A percentile compares a stretch with the other conserved stretches of the same genome.
These are phyloP conservation scores for Fusarium dimerum DNA, from an alignment of 2,329 filamentous ascomycete species.

Conservation along the genomic window DNA sequence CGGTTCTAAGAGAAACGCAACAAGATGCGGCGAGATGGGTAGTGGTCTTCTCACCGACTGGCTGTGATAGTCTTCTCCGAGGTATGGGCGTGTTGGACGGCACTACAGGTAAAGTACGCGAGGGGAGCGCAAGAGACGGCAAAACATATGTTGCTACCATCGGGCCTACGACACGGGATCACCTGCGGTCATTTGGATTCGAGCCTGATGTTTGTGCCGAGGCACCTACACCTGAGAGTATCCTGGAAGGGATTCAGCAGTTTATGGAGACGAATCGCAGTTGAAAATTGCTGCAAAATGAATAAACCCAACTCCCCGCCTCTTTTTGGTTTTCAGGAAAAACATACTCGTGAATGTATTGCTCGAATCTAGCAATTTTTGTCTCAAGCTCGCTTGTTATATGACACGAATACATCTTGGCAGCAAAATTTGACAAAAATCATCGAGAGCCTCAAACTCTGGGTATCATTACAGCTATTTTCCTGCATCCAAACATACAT, in stretches of 20 bases:
- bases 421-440: constrained; percentile 7
- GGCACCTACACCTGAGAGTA: constrained; percentile 78
- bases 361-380: neutral
- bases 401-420: too few relatives aligned
- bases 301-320: constrained; percentile 1
- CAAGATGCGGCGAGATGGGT: constrained; percentile 61
- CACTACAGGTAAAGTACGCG: constrained; percentile 41
- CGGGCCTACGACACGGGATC: constrained; percentile 85
- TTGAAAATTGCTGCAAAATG: constrained; percentile 3
- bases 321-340: neutral
- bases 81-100: constrained; percentile 54
- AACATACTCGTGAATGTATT: neutral
- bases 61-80: constrained; percentile 61
- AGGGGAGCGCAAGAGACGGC: constrained; percentile 30
- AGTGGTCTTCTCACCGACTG: constrained; percentile 71
- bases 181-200: constrained; percentile 67
- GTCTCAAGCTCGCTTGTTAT: too few relatives aligned
- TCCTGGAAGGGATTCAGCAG: constrained; percentile 66
- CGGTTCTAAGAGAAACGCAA: constrained; percentile 48
- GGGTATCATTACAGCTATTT: constrained; percentile 31
- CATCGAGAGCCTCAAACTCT: constrained; percentile 27
- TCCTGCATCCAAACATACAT: neutral
- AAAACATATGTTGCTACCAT: constrained; percentile 78
- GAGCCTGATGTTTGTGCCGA: constrained; percentile 79
- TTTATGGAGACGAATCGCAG: constrained; percentile 22